These are phyloP conservation scores for Aspergillus ibericus DNA, from an alignment of 2,329 filamentous ascomycete species.

Conservation along the genomic window DNA sequence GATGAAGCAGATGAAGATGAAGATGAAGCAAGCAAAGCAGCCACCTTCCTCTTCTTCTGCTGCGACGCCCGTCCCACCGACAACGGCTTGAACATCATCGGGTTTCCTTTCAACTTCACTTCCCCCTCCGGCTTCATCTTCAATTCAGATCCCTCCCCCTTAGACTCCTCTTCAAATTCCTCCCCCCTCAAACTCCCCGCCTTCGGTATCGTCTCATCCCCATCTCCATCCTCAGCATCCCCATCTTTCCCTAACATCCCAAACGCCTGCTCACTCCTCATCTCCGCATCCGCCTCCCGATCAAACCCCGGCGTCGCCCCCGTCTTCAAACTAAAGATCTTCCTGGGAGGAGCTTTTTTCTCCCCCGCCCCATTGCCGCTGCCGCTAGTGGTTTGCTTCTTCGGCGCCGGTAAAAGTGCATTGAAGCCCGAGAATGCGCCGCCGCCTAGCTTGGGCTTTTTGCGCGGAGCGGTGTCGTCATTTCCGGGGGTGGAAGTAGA, in stretches of 20 bases:
- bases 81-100: conserved; percentile 84
- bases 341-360: conserved; percentile 46
- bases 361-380: conserved; percentile 19
- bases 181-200: conserved; percentile 24
- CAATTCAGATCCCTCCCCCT: neutral
- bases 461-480: conserved; percentile 53
- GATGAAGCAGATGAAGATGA: conserved; percentile 17
- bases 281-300: conserved; percentile 54
- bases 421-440: conserved; percentile 79
- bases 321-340: conserved; percentile 74
- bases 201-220: conserved; percentile 30
- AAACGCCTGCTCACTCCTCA: conserved; percentile 29
- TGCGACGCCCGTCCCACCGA: conserved; percentile 75
- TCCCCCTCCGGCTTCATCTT: conserved; percentile 27
- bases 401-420: conserved; percentile 81
- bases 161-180: neutral
- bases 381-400: conserved; percentile 45
- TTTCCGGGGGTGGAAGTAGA: conserved; percentile 47
- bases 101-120: conserved; percentile 65
- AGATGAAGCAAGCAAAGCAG: conserved; percentile 15
- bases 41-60: conserved; percentile 61
- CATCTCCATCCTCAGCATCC: conserved; percentile 28
- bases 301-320: conserved; percentile 80
- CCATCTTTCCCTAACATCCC: conserved; percentile 15
- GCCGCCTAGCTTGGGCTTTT: conserved; percentile 65